A percentile compares a stretch with the other conserved stretches of the same genome.
Conservation (phyloP, 129 eudicot species). For the Chrysanthemum makinoi region DNA sequence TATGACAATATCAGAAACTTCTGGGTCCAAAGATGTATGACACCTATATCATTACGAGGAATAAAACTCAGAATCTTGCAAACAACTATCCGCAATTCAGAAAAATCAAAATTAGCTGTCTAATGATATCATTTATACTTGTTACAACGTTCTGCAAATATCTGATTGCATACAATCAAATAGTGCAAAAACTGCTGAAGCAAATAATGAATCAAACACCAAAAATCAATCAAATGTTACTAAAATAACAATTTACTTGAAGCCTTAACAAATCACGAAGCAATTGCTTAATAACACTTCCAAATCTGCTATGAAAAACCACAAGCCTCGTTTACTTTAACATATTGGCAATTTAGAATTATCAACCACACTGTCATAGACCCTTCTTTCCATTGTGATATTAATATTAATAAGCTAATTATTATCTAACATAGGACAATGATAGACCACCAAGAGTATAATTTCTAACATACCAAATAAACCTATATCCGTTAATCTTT, state of each 20-base stretch:
- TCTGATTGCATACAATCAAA: neutral
- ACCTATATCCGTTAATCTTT: too few species aligned
- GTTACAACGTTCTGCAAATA: neutral
- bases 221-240: too few species aligned
- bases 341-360: too few species aligned
- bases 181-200: neutral
- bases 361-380: too few species aligned
- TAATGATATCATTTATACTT: neutral
- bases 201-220: neutral
- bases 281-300: slow-evolving; percentile 4
- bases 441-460: too few species aligned
- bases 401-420: neutral
- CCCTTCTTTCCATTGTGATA: slow-evolving; percentile 7
- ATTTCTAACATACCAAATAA: neutral
- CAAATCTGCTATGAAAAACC: neutral
- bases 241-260: too few species aligned
- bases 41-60: slow-evolving; percentile 51
- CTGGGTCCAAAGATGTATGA: slow-evolving; percentile 83
- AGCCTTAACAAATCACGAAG: neutral
- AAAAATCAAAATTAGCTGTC: neutral
- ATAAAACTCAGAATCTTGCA: neutral
- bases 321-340: neutral
- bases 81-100: neutral
- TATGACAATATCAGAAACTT: slow-evolving; percentile 80
- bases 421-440: neutral